These are phyloP conservation scores for Ophiostoma montium DNA, from an alignment of 2,329 filamentous ascomycete species.

Conservation along the genomic window DNA sequence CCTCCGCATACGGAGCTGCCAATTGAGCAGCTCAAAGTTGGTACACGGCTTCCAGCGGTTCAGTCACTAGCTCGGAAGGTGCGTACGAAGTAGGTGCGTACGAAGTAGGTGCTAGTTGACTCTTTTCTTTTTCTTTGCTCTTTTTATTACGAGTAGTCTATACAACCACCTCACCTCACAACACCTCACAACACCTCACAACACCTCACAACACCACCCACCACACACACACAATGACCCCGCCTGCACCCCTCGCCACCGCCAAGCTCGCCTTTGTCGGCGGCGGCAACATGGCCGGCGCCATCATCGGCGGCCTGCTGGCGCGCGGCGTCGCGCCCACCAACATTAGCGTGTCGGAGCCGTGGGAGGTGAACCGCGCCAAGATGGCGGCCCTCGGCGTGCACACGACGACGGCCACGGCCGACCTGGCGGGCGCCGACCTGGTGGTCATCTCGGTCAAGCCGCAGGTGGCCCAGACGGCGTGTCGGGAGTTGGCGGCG, in stretches of 20 bases:
- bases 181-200: no score
- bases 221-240: slow-evolving; percentile 8
- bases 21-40: no score
- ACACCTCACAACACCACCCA: not conserved
- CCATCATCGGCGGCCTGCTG: slow-evolving; percentile 36
- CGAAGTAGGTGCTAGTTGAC: no score
- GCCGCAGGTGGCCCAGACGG: slow-evolving; percentile 33
- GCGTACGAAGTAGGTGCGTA: no score
- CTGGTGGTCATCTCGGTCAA: slow-evolving; percentile 36
- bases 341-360: slow-evolving; percentile 34
- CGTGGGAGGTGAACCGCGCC: slow-evolving; percentile 36
- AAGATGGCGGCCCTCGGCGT: slow-evolving; percentile 34
- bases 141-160: no score
- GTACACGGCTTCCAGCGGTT: not conserved
- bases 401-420: slow-evolving; percentile 30
- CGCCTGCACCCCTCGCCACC: slow-evolving; percentile 15
- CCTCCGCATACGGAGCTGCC: no score
- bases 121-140: no score
- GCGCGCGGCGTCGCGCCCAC: slow-evolving; percentile 27
- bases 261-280: slow-evolving; percentile 26
- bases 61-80: slow-evolving; percentile 1
- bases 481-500: slow-evolving; percentile 31
- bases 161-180: no score
- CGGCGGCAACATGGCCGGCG: slow-evolving; percentile 38
- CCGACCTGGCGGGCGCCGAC: slow-evolving; percentile 29